Evolutionary conservation across 805 yeast species (phyloP).

Genomic region (Phaffomyces thermotolerans): DNA sequence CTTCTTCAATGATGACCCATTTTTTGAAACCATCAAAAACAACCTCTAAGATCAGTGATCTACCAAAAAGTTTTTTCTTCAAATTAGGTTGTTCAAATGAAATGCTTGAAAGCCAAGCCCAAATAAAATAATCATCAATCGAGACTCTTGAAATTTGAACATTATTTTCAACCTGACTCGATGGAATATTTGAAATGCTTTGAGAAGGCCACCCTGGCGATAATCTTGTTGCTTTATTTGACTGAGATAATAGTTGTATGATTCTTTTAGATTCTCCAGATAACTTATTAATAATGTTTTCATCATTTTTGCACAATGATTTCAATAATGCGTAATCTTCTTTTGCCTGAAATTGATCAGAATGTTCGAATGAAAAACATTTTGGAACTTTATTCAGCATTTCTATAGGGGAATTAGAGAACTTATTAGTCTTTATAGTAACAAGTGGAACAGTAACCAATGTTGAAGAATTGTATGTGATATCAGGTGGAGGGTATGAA

Average conservation of each 20-base stretch:
- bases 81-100: conserved; percentile 64
- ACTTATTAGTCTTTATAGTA: conserved; percentile 34
- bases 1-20: conserved; percentile 71
- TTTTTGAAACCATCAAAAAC: conserved; percentile 69
- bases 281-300: conserved; percentile 53
- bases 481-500: conserved; percentile 66
- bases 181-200: conserved; percentile 19
- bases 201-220: conserved; percentile 35
- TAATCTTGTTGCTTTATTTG: conserved; percentile 25
- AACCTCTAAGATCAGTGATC: conserved; percentile 76
- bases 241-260: conserved; percentile 33
- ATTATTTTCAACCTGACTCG: conserved; percentile 17
- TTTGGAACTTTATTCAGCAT: conserved; percentile 50
- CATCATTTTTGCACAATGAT: conserved; percentile 54
- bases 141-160: conserved; percentile 49
- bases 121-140: conserved; percentile 80
- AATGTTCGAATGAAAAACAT: conserved; percentile 61
- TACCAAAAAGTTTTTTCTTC: conserved; percentile 67
- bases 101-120: conserved; percentile 83
- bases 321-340: conserved; percentile 75
- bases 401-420: conserved; percentile 47
- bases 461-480: conserved; percentile 28
- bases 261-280: conserved; percentile 68
- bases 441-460: conserved; percentile 57
- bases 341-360: conserved; percentile 60